Evolutionary conservation across 345 rosid species (phyloP).

Genomic region (Sisymbrium irio): DNA sequence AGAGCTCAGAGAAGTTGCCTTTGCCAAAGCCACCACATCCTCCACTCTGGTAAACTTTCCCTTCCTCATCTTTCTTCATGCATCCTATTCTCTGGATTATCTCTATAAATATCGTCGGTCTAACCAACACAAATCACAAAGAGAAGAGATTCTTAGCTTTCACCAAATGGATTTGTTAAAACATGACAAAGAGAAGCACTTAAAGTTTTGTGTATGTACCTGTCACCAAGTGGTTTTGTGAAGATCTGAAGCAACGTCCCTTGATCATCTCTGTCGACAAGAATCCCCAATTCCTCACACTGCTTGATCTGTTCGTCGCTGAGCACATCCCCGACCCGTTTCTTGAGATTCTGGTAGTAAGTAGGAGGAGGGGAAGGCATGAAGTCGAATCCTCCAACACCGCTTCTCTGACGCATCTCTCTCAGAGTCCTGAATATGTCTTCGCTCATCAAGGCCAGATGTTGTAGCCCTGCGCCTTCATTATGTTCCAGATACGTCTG

Average conservation of each 20-base stretch:
- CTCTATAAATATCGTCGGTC: conserved; percentile 96
- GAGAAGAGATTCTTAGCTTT: neutral
- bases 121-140: conserved; percentile 26
- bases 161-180: neutral
- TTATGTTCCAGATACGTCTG: conserved; percentile 91
- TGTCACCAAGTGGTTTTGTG: conserved; percentile 91
- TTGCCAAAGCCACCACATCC: conserved; percentile 97
- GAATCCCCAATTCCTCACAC: conserved; percentile 84
- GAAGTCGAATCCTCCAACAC: conserved; percentile 84
- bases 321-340: conserved; percentile 68
- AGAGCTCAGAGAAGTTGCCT: conserved; percentile 92
- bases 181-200: neutral
- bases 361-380: conserved; percentile 96
- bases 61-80: conserved; percentile 63
- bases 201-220: conserved; percentile 36
- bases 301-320: conserved; percentile 77
- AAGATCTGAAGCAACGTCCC: conserved; percentile 95
- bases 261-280: conserved; percentile 94
- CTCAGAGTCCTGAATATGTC: conserved; percentile 76
- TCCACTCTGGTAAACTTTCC: conserved; percentile 76
- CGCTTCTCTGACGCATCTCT: conserved; percentile 81
- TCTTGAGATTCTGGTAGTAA: conserved; percentile 71
- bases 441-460: conserved; percentile 67
- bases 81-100: conserved; percentile 92
- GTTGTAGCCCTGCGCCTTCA: conserved; percentile 90